These are phyloP conservation scores for Clonostachys rosea DNA, from an alignment of 2,329 filamentous ascomycete species.

Conservation along the genomic window DNA sequence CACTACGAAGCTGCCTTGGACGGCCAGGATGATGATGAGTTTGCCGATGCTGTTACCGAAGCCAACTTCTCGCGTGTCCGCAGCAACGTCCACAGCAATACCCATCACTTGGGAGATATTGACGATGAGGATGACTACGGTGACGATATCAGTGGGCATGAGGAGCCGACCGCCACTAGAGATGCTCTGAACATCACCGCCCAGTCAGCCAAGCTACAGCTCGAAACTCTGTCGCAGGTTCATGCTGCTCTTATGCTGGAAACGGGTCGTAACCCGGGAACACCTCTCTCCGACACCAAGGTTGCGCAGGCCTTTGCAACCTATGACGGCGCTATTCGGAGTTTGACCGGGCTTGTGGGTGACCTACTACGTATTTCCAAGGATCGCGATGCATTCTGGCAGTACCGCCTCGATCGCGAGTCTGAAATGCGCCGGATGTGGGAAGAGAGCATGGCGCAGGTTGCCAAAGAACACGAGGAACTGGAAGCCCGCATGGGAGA, in stretches of 20 bases:
- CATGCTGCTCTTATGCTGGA: conserved; percentile 76
- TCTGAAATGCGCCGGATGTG: conserved; percentile 90
- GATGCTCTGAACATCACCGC: conserved; percentile 97
- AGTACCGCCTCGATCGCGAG: conserved; percentile 88
- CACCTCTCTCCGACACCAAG: conserved; percentile 71
- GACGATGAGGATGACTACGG: conserved; percentile 77
- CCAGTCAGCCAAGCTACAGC: conserved; percentile 86
- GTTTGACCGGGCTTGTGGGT: conserved; percentile 76
- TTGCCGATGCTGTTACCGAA: conserved; percentile 40
- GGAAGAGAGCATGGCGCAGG: conserved; percentile 98
- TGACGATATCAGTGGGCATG: conserved; percentile 65
- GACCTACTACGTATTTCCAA: conserved; percentile 88
- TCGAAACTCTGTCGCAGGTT: conserved; percentile 85
- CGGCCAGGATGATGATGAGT: conserved; percentile 47
- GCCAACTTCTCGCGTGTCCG: conserved; percentile 30
- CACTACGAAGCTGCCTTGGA: conserved; percentile 34
- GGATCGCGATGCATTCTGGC: conserved; percentile 95
- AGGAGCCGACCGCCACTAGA: conserved; percentile 70
- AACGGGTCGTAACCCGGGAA: conserved; percentile 57
- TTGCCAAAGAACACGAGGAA: conserved; percentile 91
- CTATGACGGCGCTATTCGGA: conserved; percentile 86
- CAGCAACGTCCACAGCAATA: conserved; percentile 15
- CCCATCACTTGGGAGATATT: conserved; percentile 27
- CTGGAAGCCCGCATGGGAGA: conserved; percentile 84
- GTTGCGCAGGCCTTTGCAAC: conserved; percentile 74